phyloP scores from a whole-genome alignment of 306 rosid genomes.

The Vicia faba region DNA sequence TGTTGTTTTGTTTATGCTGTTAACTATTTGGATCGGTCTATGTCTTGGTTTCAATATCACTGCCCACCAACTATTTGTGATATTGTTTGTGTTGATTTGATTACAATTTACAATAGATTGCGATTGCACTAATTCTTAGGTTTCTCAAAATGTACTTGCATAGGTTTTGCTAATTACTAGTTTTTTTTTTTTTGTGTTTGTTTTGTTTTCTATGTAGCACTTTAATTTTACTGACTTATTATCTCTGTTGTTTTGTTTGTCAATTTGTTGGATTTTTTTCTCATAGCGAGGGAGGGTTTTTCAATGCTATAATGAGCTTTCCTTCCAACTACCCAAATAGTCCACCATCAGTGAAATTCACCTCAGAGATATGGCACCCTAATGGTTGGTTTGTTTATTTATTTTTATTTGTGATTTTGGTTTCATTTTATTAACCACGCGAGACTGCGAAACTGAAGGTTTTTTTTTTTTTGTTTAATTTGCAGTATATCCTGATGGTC shows the following conservation, averaged over 20 bases:
- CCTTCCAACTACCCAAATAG: slow-evolving; percentile 94
- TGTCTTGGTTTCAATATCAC: not conserved
- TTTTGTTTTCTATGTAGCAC: not conserved
- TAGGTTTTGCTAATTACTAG: slow-evolving; percentile 1
- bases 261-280: slow-evolving; percentile 22
- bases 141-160: slow-evolving; percentile 12
- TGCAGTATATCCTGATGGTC: slow-evolving; percentile 95
- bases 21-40: slow-evolving; percentile 14
- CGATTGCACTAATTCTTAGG: slow-evolving; percentile 11
- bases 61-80: not conserved
- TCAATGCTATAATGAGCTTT: slow-evolving; percentile 94
- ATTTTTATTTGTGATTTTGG: not conserved
- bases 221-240: slow-evolving; percentile 1
- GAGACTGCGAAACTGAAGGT: slow-evolving; percentile 29
- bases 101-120: slow-evolving; percentile 14
- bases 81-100: not conserved
- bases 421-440: not conserved
- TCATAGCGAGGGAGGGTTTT: slow-evolving; percentile 91
- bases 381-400: slow-evolving; percentile 66
- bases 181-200: slow-evolving; percentile 6
- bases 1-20: slow-evolving; percentile 11
- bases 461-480: slow-evolving; percentile 33
- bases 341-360: slow-evolving; percentile 88
- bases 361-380: slow-evolving; percentile 95
- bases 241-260: slow-evolving; percentile 28